phyloP scores from a whole-genome alignment of 768 basidiomycete species.

The Rhizopogon vulgaris region DNA sequence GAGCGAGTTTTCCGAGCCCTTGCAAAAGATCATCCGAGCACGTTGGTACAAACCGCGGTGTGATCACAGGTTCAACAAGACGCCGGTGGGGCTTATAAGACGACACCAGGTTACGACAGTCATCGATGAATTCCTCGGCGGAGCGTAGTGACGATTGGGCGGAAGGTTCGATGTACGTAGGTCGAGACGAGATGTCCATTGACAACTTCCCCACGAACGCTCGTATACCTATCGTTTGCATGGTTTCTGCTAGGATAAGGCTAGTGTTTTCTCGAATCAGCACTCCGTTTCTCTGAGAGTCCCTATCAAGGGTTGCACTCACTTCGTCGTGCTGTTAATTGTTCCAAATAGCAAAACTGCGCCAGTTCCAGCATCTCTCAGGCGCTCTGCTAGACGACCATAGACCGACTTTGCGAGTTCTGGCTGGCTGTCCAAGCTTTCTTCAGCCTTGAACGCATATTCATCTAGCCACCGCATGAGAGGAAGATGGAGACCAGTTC shows the following conservation, averaged over 20 bases:
- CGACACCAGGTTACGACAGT: conserved; percentile 37
- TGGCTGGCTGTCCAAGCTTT: conserved; percentile 58
- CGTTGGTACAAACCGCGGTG: conserved; percentile 87
- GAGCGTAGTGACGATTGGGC: conserved; percentile 41
- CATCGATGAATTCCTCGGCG: conserved; percentile 50
- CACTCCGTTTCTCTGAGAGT: background rate
- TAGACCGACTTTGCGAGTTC: conserved; percentile 64
- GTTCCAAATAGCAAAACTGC: conserved; percentile 79
- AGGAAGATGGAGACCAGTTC: conserved; percentile 79
- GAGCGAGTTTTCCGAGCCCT: conserved; percentile 54
- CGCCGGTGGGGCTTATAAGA: conserved; percentile 37
- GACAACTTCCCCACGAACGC: conserved; percentile 88
- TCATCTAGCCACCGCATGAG: conserved; percentile 79
- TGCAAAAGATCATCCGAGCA: conserved; percentile 68
- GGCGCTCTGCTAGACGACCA: conserved; percentile 52
- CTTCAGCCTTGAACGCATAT: conserved; percentile 82
- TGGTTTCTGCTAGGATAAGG: conserved; percentile 68
- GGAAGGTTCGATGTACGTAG: conserved; percentile 66
- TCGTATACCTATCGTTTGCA: conserved; percentile 67
- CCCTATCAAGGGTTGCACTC: conserved; percentile 14
- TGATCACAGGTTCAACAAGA: conserved; percentile 76
- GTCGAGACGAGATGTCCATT: conserved; percentile 75
- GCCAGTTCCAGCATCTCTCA: conserved; percentile 72
- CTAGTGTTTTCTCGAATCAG: conserved; percentile 29
- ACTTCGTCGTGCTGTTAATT: conserved; percentile 81